Conservation (phyloP, 352 stramenopile genomes). For the Plasmopara viticola region DNA sequence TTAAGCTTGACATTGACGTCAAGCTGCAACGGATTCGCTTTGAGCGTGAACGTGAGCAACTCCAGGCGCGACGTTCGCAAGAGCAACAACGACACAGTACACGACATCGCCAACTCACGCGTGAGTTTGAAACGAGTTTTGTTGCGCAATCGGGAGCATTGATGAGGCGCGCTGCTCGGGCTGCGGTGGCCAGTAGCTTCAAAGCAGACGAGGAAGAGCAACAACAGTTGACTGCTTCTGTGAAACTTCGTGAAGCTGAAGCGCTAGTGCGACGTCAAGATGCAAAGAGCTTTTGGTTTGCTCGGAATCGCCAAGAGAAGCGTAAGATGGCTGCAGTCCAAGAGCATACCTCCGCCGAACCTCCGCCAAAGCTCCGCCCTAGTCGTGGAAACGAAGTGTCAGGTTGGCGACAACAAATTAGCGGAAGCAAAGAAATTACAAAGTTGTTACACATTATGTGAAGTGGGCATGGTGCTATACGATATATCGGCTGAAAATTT, state of each 20-base stretch:
- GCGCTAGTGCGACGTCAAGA: constrained; percentile 37
- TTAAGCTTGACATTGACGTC: constrained; percentile 61
- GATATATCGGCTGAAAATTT: background rate
- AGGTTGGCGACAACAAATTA: constrained; percentile 27
- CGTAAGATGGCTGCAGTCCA: constrained; percentile 20
- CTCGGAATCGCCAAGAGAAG: constrained; percentile 48
- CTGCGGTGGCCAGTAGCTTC: constrained; percentile 28
- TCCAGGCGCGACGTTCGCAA: constrained; percentile 33
- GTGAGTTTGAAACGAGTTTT: constrained; percentile 47
- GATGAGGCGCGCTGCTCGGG: constrained; percentile 54
- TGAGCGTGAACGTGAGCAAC: constrained; percentile 40
- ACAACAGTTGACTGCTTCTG: constrained; percentile 15
- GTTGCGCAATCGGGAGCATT: constrained; percentile 51
- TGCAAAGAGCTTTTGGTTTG: constrained; percentile 65
- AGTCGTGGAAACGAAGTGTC: no score
- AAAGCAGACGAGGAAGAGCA: constrained; percentile 31
- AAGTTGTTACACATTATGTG: constrained; percentile 53
- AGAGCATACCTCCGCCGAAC: constrained; percentile 16
- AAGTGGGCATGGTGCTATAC: background rate
- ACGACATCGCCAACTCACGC: constrained; percentile 37
- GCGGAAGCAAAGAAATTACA: constrained; percentile 69
- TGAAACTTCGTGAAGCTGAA: constrained; percentile 34
- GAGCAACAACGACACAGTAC: constrained; percentile 44
- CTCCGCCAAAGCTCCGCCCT: constrained; percentile 2
- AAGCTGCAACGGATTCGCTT: constrained; percentile 64